Evolutionary conservation across 2,329 filamentous ascomycete species (phyloP), one percentile per base, ranked within the genome.

Genomic region (Colletotrichum graminicola): DNA sequence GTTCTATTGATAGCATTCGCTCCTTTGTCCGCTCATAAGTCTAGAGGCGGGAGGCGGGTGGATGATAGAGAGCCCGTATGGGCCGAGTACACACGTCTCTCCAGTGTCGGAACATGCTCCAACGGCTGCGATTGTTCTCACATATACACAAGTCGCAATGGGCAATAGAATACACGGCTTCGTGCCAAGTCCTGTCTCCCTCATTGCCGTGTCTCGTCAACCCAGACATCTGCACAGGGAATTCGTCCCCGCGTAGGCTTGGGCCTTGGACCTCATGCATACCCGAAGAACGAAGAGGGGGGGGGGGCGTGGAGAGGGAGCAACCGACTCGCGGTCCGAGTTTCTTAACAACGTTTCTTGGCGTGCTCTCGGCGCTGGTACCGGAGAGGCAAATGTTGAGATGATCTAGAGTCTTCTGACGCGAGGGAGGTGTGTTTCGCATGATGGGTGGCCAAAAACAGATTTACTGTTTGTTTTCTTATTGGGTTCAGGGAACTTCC

Each of bases 301-400:
- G 29, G 23, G 32, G 21, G 21, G n/a, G 32, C 5, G 18, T n/a
- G 47, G 29, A 3, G 47, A 16, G 14, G 29, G 51, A 14, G 51
- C 16, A 39, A 21, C 43, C 26, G 21, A 39, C 52, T 26, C 12
- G 54, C 12, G 2, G 54, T 39, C 45, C 34, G 51, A 29, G 23
- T 32, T 26, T 26, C 18, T 21, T 10, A 23, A n/a, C n/a, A 29
- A 52, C n/a, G 16, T 51, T 34, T 52, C 26, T 47, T 62, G 51
- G 60, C 32, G 14, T 16, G 26, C 29, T 62, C 60, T 62, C 51
- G 60, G 60, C 60, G 60, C 34, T 45, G 39, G 39, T 52, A n/a
- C 26, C 11, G 60, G 21, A n/a, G n/a, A 21, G 5, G 23, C 1
- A 6, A 8, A 39, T 11, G 32, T 62, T 62, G 60, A 41, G 60